Base-by-base conservation (phyloP, 768 basidiomycete genomes). In the Phanerochaete carnosa region DNA sequence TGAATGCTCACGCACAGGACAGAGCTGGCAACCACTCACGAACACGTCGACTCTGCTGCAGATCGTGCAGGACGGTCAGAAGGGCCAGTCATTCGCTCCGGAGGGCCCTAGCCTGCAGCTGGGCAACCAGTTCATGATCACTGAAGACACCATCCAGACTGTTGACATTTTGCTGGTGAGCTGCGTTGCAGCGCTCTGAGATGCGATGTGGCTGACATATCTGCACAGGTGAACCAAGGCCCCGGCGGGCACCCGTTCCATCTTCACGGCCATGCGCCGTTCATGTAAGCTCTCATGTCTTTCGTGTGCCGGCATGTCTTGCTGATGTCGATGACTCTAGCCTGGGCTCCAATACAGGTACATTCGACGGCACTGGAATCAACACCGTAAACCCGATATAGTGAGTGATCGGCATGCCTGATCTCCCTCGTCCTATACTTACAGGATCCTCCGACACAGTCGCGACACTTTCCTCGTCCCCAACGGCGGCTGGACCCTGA, bases 401-500 rank as follows among this genome's bases (percentile, higher is more conserved):
- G 70, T 71, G 64, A 66, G 59, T 55, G 52, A 39, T 25, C 16
- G 19, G 49, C 8, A 13, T 39, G 19, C 5, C 45, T 3, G 15
- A 7, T 19, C 12, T 2, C 15, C 25, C 19, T 29, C 16, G 43
- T 19, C 7, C 6, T 19, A 6, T 19, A 46, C 23, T 54, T 6
- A 47, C 30, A 11, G 16, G 2, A 29, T 6, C 49, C 28, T 35
- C 23, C 15, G 15, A 35, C 32, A 39, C 52, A 69, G 76, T 12
- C 70, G 79, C 11, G 80, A 81, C 64, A 79, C 79, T 0, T 58
- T 78, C 19, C 69, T 79, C 47, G 61, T 81, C 39, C 78, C 77
- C 1, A 73, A 73, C 25, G 79, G 66, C 59, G 72, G 72, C 28
- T 80, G 69, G 65, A 65, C 70, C 32, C 68, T 70, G 22, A 68